These are phyloP conservation scores for Diospyros lotus DNA, from an alignment of 148 eudicot species.

Conservation along the genomic window DNA sequence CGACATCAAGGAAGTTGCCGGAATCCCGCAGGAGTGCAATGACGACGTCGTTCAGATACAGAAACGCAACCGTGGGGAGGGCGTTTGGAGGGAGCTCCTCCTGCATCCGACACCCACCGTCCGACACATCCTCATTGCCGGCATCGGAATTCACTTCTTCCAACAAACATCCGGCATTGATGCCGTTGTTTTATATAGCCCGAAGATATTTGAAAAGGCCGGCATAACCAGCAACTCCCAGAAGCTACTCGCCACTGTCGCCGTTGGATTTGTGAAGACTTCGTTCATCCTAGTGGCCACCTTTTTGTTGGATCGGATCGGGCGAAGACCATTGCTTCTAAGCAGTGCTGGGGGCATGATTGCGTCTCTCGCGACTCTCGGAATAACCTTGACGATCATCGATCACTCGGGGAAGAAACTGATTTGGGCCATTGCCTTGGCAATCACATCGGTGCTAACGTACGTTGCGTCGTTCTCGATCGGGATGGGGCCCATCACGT, in stretches of 20 bases:
- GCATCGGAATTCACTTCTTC: slow-evolving; percentile 32
- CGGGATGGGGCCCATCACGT: slow-evolving; percentile 29
- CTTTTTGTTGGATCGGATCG: slow-evolving; percentile 22
- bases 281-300: slow-evolving; percentile 26
- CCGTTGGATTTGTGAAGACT: slow-evolving; percentile 30
- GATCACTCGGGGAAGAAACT: slow-evolving; percentile 12
- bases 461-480: slow-evolving; percentile 28
- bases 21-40: slow-evolving; percentile 55
- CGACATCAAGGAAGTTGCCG: slow-evolving; percentile 67
- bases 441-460: slow-evolving; percentile 12
- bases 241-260: slow-evolving; percentile 26
- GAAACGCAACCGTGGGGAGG: slow-evolving; percentile 30
- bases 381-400: slow-evolving; percentile 10
- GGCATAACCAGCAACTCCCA: slow-evolving; percentile 19
- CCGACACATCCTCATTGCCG: slow-evolving; percentile 18
- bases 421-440: slow-evolving; percentile 24
- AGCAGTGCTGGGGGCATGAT: slow-evolving; percentile 23
- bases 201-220: slow-evolving; percentile 26
- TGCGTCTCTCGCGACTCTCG: slow-evolving; percentile 13
- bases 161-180: slow-evolving; percentile 29
- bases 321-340: slow-evolving; percentile 27
- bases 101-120: slow-evolving; percentile 41
- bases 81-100: slow-evolving; percentile 62
- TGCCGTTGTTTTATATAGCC: slow-evolving; percentile 31
- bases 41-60: slow-evolving; percentile 47